Percentiles rank a stretch among this genome's conserved stretches.
These are phyloP conservation scores for Auricularia sp. DNA, from an alignment of 768 basidiomycete genomes.

Conservation along the genomic window DNA sequence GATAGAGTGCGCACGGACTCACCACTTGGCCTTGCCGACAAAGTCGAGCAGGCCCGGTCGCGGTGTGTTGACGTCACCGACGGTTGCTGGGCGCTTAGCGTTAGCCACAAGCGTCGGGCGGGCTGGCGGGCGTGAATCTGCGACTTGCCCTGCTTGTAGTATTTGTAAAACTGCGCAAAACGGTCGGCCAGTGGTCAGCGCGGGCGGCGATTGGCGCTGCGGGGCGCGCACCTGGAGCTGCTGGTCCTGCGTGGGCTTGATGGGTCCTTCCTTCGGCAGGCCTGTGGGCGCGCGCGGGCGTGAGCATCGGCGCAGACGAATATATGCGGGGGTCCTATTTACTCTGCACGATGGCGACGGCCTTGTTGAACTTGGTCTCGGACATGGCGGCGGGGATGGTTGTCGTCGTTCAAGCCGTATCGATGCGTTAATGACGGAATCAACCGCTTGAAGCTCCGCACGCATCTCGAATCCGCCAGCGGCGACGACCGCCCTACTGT, in stretches of 20 bases:
- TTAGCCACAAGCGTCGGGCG: neutral
- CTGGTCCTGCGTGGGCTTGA: slow-evolving; percentile 62
- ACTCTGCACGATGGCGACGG: slow-evolving; percentile 42
- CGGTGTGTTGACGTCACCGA: slow-evolving; percentile 58
- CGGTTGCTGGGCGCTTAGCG: slow-evolving; percentile 37
- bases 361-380: slow-evolving; percentile 63
- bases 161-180: slow-evolving; percentile 70
- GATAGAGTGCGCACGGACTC: slow-evolving; percentile 12
- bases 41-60: slow-evolving; percentile 78
- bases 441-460: neutral
- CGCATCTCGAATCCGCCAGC: neutral
- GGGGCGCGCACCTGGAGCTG: slow-evolving; percentile 59
- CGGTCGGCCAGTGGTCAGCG: neutral
- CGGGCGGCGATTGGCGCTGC: neutral
- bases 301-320: neutral
- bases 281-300: slow-evolving; percentile 23
- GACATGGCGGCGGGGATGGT: slow-evolving; percentile 37
- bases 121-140: neutral
- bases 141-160: slow-evolving; percentile 80
- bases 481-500: neutral
- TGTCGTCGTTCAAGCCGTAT: neutral
- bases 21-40: slow-evolving; percentile 86
- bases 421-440: neutral
- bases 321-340: neutral
- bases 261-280: slow-evolving; percentile 72